Base-by-base conservation (phyloP, 305 asterid genomes). In the Plantago coronopus region DNA sequence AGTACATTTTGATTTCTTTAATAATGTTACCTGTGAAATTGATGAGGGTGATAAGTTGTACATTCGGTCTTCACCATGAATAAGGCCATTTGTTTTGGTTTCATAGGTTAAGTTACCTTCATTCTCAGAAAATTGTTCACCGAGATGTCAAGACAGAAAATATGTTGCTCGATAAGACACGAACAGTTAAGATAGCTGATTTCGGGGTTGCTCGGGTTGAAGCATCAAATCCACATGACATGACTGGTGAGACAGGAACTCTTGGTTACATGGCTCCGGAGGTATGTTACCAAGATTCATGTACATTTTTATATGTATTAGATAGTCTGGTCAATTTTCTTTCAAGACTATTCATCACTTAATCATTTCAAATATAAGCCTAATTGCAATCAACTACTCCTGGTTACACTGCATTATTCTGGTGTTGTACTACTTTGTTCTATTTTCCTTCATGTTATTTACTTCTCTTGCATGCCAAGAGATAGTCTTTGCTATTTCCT, bases 211-310 rank as follows among this genome's bases (percentile, higher is more conserved):
- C 97, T 55, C 95, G 97, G 31, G 93, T 89, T 51, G 97, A 89
- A 74, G 97, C 97, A 60, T 87, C 95, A 9, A 87, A 89, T 76
- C 97, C 97, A 13, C 76, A 83, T 61, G 97, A 89, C 80, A 89
- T 89, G 97, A 89, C 97, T 0, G 97, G 97, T 58, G 97, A 87
- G 76, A 89, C 97, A 0, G 97, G 97, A 59, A 89, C 97, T 40
- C 94, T 89, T 9, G 97, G 97, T 57, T 89, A 89, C 81, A 89
- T 89, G 97, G 97, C 97, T 45, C 97, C 97, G 0, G 97, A 89
- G 95, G 97, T 89, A 78, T 57, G 31, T 54, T 0, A 10, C n/a
- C 23, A 23, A 4, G 43, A 43, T 7, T 23, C 42, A 54, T 54
- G 15, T 38, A 38, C 43, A 38, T 10, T 38, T n/a, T 27, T 27